Evolutionary conservation across 2,329 filamentous ascomycete genomes (phyloP).

Genomic region (Penicillium olsonii): DNA sequence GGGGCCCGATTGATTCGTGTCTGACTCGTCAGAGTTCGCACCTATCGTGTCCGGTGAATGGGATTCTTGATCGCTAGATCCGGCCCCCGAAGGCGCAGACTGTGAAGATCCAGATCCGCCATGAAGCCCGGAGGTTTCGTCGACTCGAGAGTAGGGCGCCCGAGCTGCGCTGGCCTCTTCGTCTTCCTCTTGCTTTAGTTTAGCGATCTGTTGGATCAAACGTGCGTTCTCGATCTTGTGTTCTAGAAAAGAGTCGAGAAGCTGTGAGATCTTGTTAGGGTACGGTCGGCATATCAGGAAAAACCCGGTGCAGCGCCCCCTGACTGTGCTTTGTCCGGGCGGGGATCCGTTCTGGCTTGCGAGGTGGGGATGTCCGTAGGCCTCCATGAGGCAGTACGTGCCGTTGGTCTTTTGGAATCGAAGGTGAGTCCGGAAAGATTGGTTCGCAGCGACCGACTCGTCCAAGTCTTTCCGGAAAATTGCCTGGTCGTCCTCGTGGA

Average conservation of each 20-base stretch:
- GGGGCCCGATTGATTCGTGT: conserved; percentile 56
- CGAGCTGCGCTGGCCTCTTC: conserved; percentile 71
- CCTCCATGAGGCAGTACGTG: conserved; percentile 78
- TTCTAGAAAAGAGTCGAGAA: conserved; percentile 90
- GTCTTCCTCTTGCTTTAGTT: conserved; percentile 80
- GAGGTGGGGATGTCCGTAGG: conserved; percentile 89
- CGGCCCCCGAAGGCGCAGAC: neutral
- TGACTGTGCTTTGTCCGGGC: conserved; percentile 60
- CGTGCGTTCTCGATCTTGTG: conserved; percentile 97
- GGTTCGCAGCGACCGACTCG: conserved; percentile 81
- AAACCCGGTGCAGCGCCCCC: conserved; percentile 77
- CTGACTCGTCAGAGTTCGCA: conserved; percentile 34
- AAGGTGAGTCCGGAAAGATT: conserved; percentile 80
- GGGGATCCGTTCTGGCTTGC: conserved; percentile 64
- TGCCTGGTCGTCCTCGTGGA: conserved; percentile 81
- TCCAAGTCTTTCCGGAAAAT: conserved; percentile 87
- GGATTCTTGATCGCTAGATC: conserved; percentile 31
- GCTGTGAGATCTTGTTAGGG: conserved; percentile 78
- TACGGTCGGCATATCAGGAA: conserved; percentile 93
- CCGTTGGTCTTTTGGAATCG: conserved; percentile 76
- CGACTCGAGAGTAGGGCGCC: conserved; percentile 52
- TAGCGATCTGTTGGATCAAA: conserved; percentile 77
- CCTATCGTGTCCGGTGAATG: conserved; percentile 30
- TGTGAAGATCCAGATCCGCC: neutral
- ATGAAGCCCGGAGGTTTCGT: neutral